phyloP scores from a whole-genome alignment of 2,329 filamentous ascomycete genomes.

The Fusarium nygamai region DNA sequence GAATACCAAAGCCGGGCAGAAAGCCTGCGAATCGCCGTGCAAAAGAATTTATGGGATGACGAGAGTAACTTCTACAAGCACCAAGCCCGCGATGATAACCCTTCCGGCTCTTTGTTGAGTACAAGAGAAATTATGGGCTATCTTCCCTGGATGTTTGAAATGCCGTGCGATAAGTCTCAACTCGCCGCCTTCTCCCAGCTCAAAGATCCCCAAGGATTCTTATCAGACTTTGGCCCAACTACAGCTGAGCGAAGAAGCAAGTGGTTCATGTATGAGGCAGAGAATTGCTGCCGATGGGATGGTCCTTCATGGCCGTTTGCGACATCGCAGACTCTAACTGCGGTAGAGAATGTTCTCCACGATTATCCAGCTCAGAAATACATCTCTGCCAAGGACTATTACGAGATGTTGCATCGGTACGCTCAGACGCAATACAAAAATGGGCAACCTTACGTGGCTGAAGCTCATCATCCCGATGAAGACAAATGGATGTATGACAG shows the following conservation, averaged over 20 bases:
- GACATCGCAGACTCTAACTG: not conserved
- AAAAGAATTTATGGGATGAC: not conserved
- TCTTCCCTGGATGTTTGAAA: not conserved
- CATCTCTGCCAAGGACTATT: not conserved
- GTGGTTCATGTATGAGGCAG: not conserved
- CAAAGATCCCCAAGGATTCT: not conserved
- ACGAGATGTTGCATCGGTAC: not conserved
- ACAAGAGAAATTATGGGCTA: conserved; percentile 2
- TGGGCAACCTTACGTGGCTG: not conserved
- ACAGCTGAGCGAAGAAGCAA: not conserved
- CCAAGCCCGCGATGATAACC: not conserved
- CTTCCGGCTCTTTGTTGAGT: not conserved
- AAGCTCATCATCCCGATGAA: not conserved
- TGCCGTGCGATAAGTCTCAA: not conserved
- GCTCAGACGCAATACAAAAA: not conserved
- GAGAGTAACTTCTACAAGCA: not conserved
- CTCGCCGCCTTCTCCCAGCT: not conserved
- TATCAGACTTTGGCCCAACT: not conserved
- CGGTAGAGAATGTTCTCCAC: not conserved
- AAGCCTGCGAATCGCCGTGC: not conserved
- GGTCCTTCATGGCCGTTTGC: conserved; percentile 2
- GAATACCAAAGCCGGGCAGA: not conserved
- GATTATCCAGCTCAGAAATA: not conserved
- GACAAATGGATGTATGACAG: not conserved
- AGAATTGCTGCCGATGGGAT: not conserved